A percentile compares a stretch with the other conserved stretches of the same genome.
These are phyloP conservation scores for Mycena sp. DNA, from an alignment of 1,284 basidiomycete species.

Conservation along the genomic window DNA sequence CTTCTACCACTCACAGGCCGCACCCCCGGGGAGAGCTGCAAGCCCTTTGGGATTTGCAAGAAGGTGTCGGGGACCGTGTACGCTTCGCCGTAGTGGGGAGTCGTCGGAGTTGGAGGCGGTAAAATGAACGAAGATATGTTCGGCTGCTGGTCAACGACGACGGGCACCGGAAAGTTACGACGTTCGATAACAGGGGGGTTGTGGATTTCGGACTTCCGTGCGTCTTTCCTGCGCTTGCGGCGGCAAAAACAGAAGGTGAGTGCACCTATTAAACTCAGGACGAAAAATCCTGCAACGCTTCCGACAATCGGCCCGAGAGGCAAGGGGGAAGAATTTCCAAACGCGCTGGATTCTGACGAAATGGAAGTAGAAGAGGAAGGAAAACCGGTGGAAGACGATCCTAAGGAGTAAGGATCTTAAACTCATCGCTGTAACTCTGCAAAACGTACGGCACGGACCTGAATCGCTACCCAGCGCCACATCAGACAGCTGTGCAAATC, in stretches of 20 bases:
- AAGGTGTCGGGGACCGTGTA: too few relatives aligned
- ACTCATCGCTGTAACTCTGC: too few relatives aligned
- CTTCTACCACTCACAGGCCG: too few relatives aligned
- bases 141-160: too few relatives aligned
- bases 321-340: not conserved
- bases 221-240: not conserved
- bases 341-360: not conserved
- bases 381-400: not conserved
- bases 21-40: too few relatives aligned
- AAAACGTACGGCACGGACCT: not conserved
- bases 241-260: not conserved
- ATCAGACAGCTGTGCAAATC: constrained; percentile 55
- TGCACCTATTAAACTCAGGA: not conserved
- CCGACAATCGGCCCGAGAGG: not conserved
- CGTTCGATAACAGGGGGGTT: too few relatives aligned
- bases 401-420: not conserved
- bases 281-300: not conserved
- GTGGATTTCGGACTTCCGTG: not conserved
- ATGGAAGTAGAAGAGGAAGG: not conserved
- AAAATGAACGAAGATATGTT: too few relatives aligned
- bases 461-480: not conserved
- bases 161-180: too few relatives aligned
- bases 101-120: too few relatives aligned
- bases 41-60: too few relatives aligned
- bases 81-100: too few relatives aligned